phyloP scores from a whole-genome alignment of 2,329 filamentous ascomycete species.

The Penicillium rolfsii region DNA sequence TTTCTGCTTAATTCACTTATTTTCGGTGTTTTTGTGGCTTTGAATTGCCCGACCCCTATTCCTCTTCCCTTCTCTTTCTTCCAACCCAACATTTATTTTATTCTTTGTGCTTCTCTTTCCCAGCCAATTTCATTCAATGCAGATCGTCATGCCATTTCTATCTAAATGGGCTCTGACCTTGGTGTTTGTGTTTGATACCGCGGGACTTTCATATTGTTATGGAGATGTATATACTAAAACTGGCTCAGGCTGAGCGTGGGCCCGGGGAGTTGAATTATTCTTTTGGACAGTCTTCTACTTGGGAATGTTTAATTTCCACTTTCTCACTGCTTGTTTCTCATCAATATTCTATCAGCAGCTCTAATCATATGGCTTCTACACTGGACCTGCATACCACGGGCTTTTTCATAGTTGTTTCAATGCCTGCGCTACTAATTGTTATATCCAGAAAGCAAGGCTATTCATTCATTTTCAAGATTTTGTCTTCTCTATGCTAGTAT shows the following conservation, averaged over 20 bases:
- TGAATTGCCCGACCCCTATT: neutral
- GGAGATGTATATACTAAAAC: constrained; percentile 17
- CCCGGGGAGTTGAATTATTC: constrained; percentile 10
- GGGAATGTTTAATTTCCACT: neutral
- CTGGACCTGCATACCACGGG: no score
- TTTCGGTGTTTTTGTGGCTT: constrained; percentile 7
- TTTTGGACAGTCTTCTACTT: neutral
- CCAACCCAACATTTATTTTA: no score
- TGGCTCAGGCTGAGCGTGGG: constrained; percentile 10
- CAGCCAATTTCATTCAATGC: neutral
- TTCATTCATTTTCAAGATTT: no score
- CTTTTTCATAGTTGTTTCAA: no score
- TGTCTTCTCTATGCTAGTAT: no score
- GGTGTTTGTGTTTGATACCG: neutral
- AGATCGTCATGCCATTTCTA: neutral
- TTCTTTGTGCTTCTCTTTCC: neutral
- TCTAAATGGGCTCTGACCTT: neutral
- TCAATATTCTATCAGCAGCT: no score
- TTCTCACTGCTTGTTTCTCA: neutral
- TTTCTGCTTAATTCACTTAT: neutral
- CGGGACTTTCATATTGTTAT: neutral
- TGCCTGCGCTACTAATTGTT: no score
- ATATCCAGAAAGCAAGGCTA: no score
- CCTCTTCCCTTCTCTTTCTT: neutral
- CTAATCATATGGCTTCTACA: no score